These are phyloP conservation scores for Ilyonectria robusta DNA, from an alignment of 2,329 filamentous ascomycete species.

Conservation along the genomic window DNA sequence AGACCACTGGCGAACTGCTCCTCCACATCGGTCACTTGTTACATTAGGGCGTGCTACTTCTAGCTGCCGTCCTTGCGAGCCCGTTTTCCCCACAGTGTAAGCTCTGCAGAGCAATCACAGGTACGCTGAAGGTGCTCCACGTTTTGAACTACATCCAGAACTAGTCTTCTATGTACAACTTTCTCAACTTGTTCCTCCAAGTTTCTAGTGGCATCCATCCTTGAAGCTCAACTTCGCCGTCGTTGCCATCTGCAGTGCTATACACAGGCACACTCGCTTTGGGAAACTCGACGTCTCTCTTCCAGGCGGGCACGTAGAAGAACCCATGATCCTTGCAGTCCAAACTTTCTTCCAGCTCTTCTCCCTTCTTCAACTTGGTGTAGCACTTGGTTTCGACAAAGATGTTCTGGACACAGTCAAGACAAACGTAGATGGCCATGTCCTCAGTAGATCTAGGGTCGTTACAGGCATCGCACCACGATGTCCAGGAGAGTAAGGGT, in stretches of 20 bases:
- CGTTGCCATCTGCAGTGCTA: background rate
- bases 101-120: too few species aligned
- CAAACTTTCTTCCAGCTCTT: background rate
- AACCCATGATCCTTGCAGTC: background rate
- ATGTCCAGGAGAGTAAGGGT: too few species aligned
- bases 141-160: too few species aligned
- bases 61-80: too few species aligned
- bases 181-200: background rate
- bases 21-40: too few species aligned
- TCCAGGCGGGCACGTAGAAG: background rate
- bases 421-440: background rate
- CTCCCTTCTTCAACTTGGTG: background rate
- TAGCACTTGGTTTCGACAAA: background rate
- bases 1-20: too few species aligned
- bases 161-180: background rate
- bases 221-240: background rate
- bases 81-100: too few species aligned
- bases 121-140: too few species aligned
- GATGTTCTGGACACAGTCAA: background rate
- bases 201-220: background rate
- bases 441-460: background rate
- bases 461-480: background rate
- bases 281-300: background rate
- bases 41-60: too few species aligned
- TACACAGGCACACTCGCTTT: background rate